Evolutionary conservation across 2,329 filamentous ascomycete genomes (phyloP), one percentile per base, ranked within the genome.

Genomic region (Microdochium bolleyi): DNA sequence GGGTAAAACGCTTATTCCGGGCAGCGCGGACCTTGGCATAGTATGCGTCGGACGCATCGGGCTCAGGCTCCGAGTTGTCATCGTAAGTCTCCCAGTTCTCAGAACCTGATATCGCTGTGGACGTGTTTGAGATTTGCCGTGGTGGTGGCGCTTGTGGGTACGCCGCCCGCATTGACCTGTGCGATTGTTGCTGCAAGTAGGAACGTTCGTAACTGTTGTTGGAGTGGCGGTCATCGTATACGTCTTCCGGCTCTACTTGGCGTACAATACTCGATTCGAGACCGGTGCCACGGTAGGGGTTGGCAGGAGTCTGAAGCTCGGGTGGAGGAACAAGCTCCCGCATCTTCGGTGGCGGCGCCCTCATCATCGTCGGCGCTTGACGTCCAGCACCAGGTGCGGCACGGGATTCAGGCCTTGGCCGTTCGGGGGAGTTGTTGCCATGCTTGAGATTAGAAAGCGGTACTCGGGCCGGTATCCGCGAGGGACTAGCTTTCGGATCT

Each of bases 71-170:
- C 56, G 87, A 90, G 58, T 80, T 83, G 66, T 95, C 89, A 61
- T 94, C 92, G 62, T 94, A 97, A 10, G 92, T 96, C 70, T 97
- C 92, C 92, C 92, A 97, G 67, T 97, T 97, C 70, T 97, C 92
- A 3, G 89, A 95, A 1, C 89, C 89, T 4, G 88, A 90, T 24
- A 88, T 78, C 22, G 78, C 78, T 1, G 87, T 89, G n/a, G 89
- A 92, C 1, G 86, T 85, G 58, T 84, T 84, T 7, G 86, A 89
- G 16, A 87, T 84, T 61, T 92, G 88, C 49, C 89, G 77, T 1
- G 74, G 69, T 1, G 70, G 70, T 11, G 67, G 69, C 16, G 70
- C 71, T 30, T 72, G 70, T 14, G 70, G 64, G 55, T 76, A 77
- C n/a, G 62, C 55, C 5, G 66, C 60, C 27, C 72, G 72, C 52